Conservation (phyloP, 306 rosid species). For the Quercus engelmannii region DNA sequence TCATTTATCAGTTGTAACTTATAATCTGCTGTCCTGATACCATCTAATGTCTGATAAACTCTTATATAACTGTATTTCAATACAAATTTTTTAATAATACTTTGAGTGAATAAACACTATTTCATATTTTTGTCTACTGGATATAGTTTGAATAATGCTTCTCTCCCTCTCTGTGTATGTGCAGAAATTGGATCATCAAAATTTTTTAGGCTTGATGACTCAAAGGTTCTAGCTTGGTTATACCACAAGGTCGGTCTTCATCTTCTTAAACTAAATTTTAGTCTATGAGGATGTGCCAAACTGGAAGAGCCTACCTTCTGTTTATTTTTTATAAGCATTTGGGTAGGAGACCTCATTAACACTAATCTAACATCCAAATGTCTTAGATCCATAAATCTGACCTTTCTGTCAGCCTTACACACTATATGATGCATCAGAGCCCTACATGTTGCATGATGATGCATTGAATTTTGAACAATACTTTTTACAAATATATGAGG, state of each 20-base stretch:
- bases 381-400: neutral
- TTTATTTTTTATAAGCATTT: neutral
- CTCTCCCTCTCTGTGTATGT: conserved; percentile 20
- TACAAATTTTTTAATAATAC: neutral
- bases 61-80: neutral
- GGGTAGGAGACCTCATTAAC: neutral
- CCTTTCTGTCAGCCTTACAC: neutral
- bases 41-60: neutral
- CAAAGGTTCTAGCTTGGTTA: conserved; percentile 81
- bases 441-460: too few species aligned
- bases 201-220: conserved; percentile 88
- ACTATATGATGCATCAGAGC: neutral
- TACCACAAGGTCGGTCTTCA: conserved; percentile 59
- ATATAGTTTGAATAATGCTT: neutral
- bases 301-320: neutral
- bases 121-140: neutral
- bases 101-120: neutral
- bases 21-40: neutral
- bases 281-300: neutral
- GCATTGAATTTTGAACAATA: too few species aligned
- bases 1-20: too few species aligned
- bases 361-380: neutral
- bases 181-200: conserved; percentile 81
- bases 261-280: conserved; percentile 11
- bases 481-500: too few species aligned